phyloP scores from a whole-genome alignment of 345 rosid species.

The Eucalyptus curtisii region DNA sequence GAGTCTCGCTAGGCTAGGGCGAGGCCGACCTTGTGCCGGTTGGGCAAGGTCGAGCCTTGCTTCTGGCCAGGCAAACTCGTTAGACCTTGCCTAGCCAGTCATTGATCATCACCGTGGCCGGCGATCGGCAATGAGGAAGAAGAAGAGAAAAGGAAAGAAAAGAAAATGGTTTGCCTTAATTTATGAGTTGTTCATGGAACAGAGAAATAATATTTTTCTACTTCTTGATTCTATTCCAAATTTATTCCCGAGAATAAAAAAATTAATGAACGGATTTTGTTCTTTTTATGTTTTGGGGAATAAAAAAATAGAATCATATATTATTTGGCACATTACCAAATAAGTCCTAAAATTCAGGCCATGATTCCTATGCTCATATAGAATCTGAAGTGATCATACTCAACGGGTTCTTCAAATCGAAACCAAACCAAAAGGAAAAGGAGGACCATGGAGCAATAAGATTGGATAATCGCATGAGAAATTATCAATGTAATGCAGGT shows the following conservation, averaged over 20 bases:
- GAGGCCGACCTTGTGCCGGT: fast-evolving
- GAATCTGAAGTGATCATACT: neutral
- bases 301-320: too few species aligned
- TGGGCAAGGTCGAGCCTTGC: fast-evolving
- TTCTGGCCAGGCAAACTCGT: fast-evolving
- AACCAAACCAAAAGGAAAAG: neutral
- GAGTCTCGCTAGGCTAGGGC: too few species aligned
- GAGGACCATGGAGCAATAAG: neutral
- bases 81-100: fast-evolving
- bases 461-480: neutral
- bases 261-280: fast-evolving
- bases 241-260: fast-evolving
- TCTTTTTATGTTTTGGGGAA: too few species aligned
- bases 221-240: fast-evolving
- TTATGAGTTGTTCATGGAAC: fast-evolving
- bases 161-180: too few species aligned
- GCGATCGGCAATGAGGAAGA: fast-evolving
- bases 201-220: too few species aligned
- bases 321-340: too few species aligned
- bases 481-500: neutral
- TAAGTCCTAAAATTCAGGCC: neutral
- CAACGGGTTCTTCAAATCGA: neutral
- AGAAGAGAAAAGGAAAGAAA: too few species aligned
- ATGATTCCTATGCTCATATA: neutral
- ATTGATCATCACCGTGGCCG: fast-evolving